These are phyloP conservation scores for Tillandsia fasciculata DNA, from an alignment of 176 grass and related monocot genomes.

Conservation along the genomic window DNA sequence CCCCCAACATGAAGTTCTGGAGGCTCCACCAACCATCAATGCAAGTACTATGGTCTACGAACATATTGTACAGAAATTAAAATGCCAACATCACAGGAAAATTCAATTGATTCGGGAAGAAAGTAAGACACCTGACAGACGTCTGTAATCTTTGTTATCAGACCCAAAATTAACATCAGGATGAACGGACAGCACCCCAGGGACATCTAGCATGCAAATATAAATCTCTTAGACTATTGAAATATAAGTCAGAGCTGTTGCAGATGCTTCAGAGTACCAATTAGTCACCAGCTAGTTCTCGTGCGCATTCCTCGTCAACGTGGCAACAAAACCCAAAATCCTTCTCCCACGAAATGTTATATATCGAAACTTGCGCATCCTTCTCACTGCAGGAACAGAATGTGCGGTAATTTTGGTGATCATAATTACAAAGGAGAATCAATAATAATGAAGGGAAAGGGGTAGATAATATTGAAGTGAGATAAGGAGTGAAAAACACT, in stretches of 20 bases:
- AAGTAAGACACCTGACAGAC: conserved; percentile 20
- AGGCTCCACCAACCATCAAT: too few species aligned
- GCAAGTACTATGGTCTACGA: neutral
- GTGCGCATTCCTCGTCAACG: conserved; percentile 51
- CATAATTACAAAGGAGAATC: too few species aligned
- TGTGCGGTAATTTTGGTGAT: too few species aligned
- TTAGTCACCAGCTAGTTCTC: conserved; percentile 56
- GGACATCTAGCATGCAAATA: conserved; percentile 41
- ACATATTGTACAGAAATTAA: neutral
- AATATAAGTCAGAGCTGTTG: neutral
- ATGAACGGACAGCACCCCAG: conserved; percentile 65
- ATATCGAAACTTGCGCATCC: conserved; percentile 89
- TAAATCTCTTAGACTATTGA: conserved; percentile 1
- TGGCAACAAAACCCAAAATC: conserved; percentile 89
- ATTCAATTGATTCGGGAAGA: neutral
- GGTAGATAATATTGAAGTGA: conserved; percentile 2
- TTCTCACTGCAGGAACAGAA: conserved; percentile 46
- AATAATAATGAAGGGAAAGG: too few species aligned
- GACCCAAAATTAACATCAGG: conserved; percentile 52
- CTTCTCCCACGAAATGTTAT: conserved; percentile 67
- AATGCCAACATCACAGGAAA: neutral
- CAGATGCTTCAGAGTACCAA: neutral
- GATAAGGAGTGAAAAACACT: conserved; percentile 19
- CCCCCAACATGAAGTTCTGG: too few species aligned
- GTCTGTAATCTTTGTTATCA: conserved; percentile 54